A percentile compares a stretch with the other conserved stretches of the same genome.
Conservation (phyloP, 768 basidiomycete species). For the Pholiota molesta region DNA sequence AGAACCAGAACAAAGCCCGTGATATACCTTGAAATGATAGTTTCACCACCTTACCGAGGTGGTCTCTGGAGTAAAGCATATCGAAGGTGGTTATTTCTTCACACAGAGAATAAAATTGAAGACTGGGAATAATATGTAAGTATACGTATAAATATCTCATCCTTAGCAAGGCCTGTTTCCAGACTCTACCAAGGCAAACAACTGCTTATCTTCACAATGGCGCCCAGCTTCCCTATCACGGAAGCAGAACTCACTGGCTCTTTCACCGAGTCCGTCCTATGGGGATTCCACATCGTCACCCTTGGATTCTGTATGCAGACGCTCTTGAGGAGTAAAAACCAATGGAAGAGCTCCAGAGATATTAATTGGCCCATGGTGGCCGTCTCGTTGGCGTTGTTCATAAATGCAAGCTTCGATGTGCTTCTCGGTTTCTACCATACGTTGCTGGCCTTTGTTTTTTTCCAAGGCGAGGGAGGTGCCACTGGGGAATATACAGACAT, state of each 20-base stretch:
- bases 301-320: constrained; percentile 11
- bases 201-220: not conserved
- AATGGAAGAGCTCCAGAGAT: not conserved
- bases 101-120: not conserved
- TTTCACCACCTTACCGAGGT: not conserved
- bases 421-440: constrained; percentile 10
- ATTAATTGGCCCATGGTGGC: constrained; percentile 14
- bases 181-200: not conserved
- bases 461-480: too few relatives aligned
- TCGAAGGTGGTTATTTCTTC: not conserved
- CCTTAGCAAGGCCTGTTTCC: not conserved
- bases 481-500: too few relatives aligned
- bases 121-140: not conserved
- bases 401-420: constrained; percentile 11
- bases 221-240: constrained; percentile 8
- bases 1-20: not conserved
- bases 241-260: constrained; percentile 11
- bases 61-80: not conserved
- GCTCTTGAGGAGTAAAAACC: constrained; percentile 6
- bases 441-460: too few relatives aligned
- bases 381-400: constrained; percentile 1
- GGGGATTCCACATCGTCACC: constrained; percentile 15
- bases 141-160: not conserved
- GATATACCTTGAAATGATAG: not conserved
- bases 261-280: constrained; percentile 14